Conservation (phyloP, 495 filamentous ascomycete species). For the Neurospora discreta region DNA sequence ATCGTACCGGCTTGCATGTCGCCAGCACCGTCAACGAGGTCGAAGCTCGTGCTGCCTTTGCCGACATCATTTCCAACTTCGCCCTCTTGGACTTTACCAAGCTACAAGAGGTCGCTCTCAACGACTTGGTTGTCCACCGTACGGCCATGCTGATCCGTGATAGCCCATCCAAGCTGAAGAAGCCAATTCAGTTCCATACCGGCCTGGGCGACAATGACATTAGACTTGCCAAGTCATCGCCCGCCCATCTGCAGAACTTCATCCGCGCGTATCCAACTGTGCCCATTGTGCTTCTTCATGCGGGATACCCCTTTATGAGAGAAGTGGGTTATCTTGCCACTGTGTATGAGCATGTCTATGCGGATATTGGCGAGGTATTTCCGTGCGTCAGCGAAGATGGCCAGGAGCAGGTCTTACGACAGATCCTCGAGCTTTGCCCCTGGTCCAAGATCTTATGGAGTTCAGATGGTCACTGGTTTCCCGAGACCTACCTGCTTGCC, state of each 20-base stretch:
- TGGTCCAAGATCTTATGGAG: slow-evolving; percentile 74
- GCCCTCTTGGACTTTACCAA: slow-evolving; percentile 21
- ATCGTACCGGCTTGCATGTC: slow-evolving; percentile 64
- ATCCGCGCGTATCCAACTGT: slow-evolving; percentile 58
- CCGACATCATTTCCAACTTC: slow-evolving; percentile 18
- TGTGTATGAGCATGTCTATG: slow-evolving; percentile 72
- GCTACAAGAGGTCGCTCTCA: slow-evolving; percentile 53
- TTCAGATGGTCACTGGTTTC: slow-evolving; percentile 73
- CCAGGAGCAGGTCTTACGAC: slow-evolving; percentile 59
- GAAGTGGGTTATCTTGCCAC: slow-evolving; percentile 75
- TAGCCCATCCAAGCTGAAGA: slow-evolving; percentile 29
- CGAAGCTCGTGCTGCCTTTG: slow-evolving; percentile 14
- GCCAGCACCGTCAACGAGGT: slow-evolving; percentile 16
- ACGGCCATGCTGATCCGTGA: slow-evolving; percentile 40
- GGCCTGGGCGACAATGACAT: slow-evolving; percentile 83
- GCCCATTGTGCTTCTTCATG: slow-evolving; percentile 71
- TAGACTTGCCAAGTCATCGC: slow-evolving; percentile 55
- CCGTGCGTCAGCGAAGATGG: slow-evolving; percentile 71
- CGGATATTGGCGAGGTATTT: slow-evolving; percentile 81
- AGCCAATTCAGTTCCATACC: slow-evolving; percentile 81
- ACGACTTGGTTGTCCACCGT: slow-evolving; percentile 52
- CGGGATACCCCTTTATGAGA: slow-evolving; percentile 73
- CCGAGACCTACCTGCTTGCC: slow-evolving; percentile 73
- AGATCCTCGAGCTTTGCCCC: slow-evolving; percentile 69
- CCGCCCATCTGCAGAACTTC: slow-evolving; percentile 64